These are phyloP conservation scores for Setomelanomma holmii DNA, from an alignment of 2,329 filamentous ascomycete species.

Conservation along the genomic window DNA sequence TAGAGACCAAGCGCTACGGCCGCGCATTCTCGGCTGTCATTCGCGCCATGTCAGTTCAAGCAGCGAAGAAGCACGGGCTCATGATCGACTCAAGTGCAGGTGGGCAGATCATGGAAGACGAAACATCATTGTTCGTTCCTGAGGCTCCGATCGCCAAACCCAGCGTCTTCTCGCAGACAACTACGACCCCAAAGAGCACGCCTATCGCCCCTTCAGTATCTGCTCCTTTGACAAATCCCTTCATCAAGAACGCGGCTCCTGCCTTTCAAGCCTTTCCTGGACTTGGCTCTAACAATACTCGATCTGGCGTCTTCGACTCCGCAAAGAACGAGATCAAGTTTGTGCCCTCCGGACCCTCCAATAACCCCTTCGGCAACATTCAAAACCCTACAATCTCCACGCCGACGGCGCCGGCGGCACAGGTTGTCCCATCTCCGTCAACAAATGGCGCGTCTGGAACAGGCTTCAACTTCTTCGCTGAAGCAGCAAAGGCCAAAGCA, in stretches of 20 bases:
- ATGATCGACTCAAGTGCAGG: constrained; percentile 51
- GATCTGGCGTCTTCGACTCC: constrained; percentile 40
- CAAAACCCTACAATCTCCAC: not conserved
- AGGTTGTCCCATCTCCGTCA: not conserved
- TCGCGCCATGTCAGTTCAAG: constrained; percentile 61
- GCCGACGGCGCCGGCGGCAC: not conserved
- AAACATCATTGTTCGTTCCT: constrained; percentile 53
- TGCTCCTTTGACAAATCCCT: constrained; percentile 27
- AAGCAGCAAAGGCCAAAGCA: constrained; percentile 1
- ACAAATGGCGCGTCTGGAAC: not conserved
- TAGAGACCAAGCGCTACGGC: constrained; percentile 65
- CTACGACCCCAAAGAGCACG: constrained; percentile 5
- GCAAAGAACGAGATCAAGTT: constrained; percentile 38
- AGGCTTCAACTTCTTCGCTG: constrained; percentile 3
- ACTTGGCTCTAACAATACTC: constrained; percentile 2
- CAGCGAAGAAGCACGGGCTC: constrained; percentile 59
- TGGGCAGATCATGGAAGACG: constrained; percentile 21
- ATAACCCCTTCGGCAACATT: not conserved
- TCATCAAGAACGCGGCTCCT: constrained; percentile 12
- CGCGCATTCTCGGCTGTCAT: constrained; percentile 65
- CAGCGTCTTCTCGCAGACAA: constrained; percentile 18
- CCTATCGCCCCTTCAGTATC: constrained; percentile 2
- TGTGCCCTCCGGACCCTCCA: constrained; percentile 8
- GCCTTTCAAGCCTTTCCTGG: not conserved
- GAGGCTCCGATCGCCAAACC: constrained; percentile 26